Conservation (phyloP, 108 stramenopile genomes). For the Pseudonitzschia pungens region DNA sequence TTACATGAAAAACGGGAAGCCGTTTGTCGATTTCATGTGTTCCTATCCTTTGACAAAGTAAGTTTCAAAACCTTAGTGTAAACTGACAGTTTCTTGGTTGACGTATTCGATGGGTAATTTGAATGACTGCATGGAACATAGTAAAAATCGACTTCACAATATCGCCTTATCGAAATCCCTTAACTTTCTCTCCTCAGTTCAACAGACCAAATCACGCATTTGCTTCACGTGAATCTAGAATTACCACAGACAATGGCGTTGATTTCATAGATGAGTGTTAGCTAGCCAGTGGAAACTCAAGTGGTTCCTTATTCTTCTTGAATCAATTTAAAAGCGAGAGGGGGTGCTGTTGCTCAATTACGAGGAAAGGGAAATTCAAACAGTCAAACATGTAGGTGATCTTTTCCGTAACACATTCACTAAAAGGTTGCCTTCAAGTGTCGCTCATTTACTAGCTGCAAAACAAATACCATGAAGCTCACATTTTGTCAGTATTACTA, state of each 20-base stretch:
- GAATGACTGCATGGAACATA: background rate
- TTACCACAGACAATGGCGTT: conserved; percentile 30
- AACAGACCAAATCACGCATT: conserved; percentile 52
- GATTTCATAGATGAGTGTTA: background rate
- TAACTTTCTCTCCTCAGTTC: conserved; percentile 31
- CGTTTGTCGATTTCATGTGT: conserved; percentile 71
- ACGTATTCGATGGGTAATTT: too few relatives aligned
- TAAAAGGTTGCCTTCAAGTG: too few relatives aligned
- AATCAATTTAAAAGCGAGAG: too few relatives aligned
- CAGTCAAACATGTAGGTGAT: too few relatives aligned
- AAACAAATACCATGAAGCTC: too few relatives aligned
- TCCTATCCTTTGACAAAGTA: conserved; percentile 84
- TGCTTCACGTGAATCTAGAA: conserved; percentile 52
- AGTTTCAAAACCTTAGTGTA: conserved; percentile 24
- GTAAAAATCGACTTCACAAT: background rate
- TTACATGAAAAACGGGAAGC: conserved; percentile 62
- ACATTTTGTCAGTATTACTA: too few relatives aligned
- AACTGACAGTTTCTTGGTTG: background rate
- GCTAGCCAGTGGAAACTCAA: too few relatives aligned
- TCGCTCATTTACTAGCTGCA: too few relatives aligned
- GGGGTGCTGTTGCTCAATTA: too few relatives aligned
- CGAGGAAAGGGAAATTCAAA: too few relatives aligned
- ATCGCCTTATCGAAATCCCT: background rate
- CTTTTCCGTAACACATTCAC: too few relatives aligned
- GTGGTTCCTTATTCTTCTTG: too few relatives aligned